Percentiles rank a stretch among this genome's conserved stretches.
Evolutionary conservation across 257 asterid species (phyloP).

Genomic region (Fraxinus quadrangulata): DNA sequence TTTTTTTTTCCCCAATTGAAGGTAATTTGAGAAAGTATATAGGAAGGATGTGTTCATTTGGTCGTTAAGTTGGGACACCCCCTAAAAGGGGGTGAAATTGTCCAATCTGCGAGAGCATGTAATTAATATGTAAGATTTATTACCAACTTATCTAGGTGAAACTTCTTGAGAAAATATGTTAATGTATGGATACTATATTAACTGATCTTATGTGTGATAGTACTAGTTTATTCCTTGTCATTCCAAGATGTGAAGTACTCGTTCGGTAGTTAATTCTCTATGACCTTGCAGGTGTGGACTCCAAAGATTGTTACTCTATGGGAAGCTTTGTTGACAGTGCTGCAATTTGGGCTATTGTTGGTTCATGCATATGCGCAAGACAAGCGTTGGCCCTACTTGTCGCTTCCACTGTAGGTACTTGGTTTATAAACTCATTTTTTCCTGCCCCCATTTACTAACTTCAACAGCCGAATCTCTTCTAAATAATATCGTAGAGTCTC

Average conservation of each 20-base stretch:
- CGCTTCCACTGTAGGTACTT: slow-evolving; percentile 81
- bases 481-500: background rate
- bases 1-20: background rate
- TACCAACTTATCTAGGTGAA: background rate
- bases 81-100: background rate
- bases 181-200: background rate
- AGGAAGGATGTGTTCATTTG: background rate
- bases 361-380: slow-evolving; percentile 95
- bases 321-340: slow-evolving; percentile 87
- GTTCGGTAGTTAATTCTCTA: background rate
- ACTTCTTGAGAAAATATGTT: background rate
- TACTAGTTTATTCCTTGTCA: background rate
- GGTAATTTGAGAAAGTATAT: background rate
- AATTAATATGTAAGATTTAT: background rate
- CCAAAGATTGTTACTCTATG: slow-evolving; percentile 77
- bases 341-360: slow-evolving; percentile 81
- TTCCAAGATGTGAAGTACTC: background rate
- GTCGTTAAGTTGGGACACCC: background rate
- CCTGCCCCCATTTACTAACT: background rate
- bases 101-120: background rate
- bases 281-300: slow-evolving; percentile 73
- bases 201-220: slow-evolving; percentile 12
- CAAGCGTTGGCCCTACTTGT: slow-evolving; percentile 89
- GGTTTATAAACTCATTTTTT: slow-evolving; percentile 22
- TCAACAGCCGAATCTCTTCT: background rate